Conservation (phyloP, 345 rosid genomes). For the Syzygium aromaticum region DNA sequence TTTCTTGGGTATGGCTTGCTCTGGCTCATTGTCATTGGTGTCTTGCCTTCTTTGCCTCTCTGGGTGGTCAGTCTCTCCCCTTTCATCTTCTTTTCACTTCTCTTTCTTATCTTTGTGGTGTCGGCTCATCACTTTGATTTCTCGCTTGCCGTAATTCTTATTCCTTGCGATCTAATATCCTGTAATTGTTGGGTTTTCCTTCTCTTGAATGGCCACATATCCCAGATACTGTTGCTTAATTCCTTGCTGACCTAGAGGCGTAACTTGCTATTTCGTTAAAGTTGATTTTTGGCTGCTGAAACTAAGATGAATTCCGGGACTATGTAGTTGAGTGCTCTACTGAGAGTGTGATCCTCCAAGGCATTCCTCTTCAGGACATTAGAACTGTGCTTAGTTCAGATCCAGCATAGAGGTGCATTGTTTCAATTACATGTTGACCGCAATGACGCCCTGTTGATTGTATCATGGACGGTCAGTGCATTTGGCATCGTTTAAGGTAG, state of each 20-base stretch:
- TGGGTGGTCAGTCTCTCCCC: constrained; percentile 60
- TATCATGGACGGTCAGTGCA: not conserved
- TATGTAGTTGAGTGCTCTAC: not conserved
- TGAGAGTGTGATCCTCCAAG: not conserved
- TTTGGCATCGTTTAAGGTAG: not conserved
- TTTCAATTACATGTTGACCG: not conserved
- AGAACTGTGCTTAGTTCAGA: not conserved
- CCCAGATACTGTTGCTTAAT: not conserved
- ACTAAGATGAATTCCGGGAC: not conserved
- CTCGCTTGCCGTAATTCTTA: not conserved
- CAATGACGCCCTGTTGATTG: not conserved
- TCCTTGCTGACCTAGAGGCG: not conserved
- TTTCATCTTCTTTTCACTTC: not conserved
- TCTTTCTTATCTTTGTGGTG: not conserved
- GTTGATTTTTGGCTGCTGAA: not conserved
- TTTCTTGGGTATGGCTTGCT: constrained; percentile 62
- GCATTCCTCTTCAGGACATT: not conserved
- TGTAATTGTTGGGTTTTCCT: not conserved
- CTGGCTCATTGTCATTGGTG: constrained; percentile 50
- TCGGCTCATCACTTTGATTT: not conserved
- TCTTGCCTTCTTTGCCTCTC: constrained; percentile 56
- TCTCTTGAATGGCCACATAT: not conserved
- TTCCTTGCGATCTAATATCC: not conserved
- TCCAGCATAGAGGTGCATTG: not conserved
- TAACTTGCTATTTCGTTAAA: not conserved